Conservation (phyloP, 2,329 filamentous ascomycete genomes). For the Colletotrichum camelliae region DNA sequence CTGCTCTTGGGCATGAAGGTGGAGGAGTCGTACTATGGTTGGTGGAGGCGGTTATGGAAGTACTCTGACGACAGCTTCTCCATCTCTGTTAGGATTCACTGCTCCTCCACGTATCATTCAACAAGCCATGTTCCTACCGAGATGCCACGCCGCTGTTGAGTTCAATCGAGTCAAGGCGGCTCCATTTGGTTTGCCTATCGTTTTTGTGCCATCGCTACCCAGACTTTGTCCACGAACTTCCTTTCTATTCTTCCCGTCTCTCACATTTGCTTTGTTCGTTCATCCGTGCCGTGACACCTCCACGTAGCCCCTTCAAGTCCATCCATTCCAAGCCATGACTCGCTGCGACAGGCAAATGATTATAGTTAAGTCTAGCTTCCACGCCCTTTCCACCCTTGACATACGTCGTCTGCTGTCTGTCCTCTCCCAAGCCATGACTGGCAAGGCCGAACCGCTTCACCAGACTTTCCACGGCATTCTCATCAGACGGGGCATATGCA, state of each 20-base stretch:
- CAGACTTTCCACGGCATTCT: not conserved
- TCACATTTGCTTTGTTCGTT: not conserved
- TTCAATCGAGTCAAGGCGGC: not conserved
- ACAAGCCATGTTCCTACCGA: not conserved
- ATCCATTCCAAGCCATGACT: not conserved
- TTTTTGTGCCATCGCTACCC: not conserved
- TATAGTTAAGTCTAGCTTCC: not conserved
- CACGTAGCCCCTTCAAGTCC: not conserved
- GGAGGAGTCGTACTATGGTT: not conserved
- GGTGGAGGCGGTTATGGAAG: not conserved
- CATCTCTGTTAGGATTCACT: not conserved
- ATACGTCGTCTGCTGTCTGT: too few relatives aligned
- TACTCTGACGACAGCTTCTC: not conserved
- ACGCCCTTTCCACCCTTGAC: too few relatives aligned
- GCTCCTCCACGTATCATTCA: not conserved
- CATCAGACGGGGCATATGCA: not conserved
- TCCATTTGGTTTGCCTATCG: not conserved
- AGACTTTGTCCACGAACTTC: not conserved
- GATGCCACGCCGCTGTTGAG: not conserved
- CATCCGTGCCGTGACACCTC: not conserved
- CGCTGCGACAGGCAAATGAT: not conserved
- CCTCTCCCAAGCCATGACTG: not conserved
- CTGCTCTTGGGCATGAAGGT: not conserved
- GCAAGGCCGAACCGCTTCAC: not conserved
- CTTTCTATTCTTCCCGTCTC: not conserved